phyloP scores from a whole-genome alignment of 768 basidiomycete genomes.

The Suillus bovinus region DNA sequence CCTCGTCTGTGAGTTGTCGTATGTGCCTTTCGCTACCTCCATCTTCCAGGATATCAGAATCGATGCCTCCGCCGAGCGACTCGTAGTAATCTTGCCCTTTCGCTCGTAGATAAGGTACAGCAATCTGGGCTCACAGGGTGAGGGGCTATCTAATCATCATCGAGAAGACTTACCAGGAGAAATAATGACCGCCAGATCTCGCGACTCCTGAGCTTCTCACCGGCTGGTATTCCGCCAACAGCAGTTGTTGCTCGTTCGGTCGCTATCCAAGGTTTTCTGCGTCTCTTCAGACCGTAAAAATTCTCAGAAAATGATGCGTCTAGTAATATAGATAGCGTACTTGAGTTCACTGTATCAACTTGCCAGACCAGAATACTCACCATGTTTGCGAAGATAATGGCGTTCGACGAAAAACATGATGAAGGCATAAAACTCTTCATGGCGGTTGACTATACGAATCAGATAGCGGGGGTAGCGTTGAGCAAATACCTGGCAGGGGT shows the following conservation, averaged over 20 bases:
- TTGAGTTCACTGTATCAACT: not conserved
- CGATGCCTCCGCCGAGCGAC: constrained; percentile 79
- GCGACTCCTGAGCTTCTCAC: constrained; percentile 61
- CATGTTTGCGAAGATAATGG: constrained; percentile 84
- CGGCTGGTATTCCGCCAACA: constrained; percentile 61
- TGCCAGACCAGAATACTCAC: constrained; percentile 43
- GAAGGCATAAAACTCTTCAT: constrained; percentile 93
- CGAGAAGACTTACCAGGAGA: constrained; percentile 63
- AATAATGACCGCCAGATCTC: constrained; percentile 80
- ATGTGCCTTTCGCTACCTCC: constrained; percentile 44
- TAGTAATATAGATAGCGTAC: constrained; percentile 30
- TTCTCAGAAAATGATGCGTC: constrained; percentile 95
- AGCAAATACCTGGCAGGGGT: constrained; percentile 76
- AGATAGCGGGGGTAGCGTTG: constrained; percentile 94
- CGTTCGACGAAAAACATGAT: constrained; percentile 90
- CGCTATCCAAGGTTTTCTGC: constrained; percentile 69
- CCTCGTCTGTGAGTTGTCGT: constrained; percentile 53
- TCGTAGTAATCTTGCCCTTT: constrained; percentile 93
- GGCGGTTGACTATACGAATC: constrained; percentile 85
- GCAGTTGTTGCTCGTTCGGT: constrained; percentile 67
- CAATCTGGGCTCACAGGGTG: constrained; percentile 47
- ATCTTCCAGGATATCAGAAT: constrained; percentile 64
- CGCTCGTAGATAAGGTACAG: constrained; percentile 85
- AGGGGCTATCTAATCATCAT: not conserved
- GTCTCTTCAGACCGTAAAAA: constrained; percentile 90